These are phyloP conservation scores for Panicum miliaceum DNA, from an alignment of 176 grass and related monocot species.

Conservation along the genomic window DNA sequence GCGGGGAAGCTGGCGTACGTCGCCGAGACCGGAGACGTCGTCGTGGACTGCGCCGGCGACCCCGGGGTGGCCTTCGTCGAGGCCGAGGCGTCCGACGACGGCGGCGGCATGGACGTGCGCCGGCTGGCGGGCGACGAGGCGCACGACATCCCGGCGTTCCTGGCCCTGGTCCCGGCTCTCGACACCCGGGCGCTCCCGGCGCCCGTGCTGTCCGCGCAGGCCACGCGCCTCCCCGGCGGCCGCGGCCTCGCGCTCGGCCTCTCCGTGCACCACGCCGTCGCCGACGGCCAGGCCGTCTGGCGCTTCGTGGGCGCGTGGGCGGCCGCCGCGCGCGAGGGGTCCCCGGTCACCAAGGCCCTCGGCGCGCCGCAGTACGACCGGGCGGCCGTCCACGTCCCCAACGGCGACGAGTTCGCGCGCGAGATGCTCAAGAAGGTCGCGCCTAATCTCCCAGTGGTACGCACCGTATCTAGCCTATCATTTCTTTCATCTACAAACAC, in stretches of 20 bases:
- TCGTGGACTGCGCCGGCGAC: slow-evolving; percentile 32
- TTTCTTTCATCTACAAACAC: background rate
- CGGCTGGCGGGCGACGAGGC: slow-evolving; percentile 43
- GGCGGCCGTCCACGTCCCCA: background rate
- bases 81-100: slow-evolving; percentile 2
- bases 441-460: slow-evolving; percentile 45
- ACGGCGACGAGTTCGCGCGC: slow-evolving; percentile 28
- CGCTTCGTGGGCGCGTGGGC: slow-evolving; percentile 51
- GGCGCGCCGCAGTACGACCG: slow-evolving; percentile 32
- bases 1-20: slow-evolving; percentile 26
- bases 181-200: slow-evolving; percentile 11
- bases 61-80: slow-evolving; percentile 34
- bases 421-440: slow-evolving; percentile 37
- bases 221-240: slow-evolving; percentile 11
- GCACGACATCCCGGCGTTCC: slow-evolving; percentile 49
- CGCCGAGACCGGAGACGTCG: slow-evolving; percentile 8
- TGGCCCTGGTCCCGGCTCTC: slow-evolving; percentile 26
- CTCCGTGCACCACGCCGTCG: slow-evolving; percentile 53
- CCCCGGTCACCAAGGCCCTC: slow-evolving; percentile 5
- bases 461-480: background rate
- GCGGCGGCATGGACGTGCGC: background rate
- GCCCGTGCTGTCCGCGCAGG: slow-evolving; percentile 53
- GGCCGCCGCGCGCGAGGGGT: slow-evolving; percentile 9
- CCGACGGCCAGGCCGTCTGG: slow-evolving; percentile 47
- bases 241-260: slow-evolving; percentile 41